Evolutionary conservation across 805 yeast species (phyloP), one percentile per base, ranked within the genome.

Genomic region (Blastobotrys mokoenaii): DNA sequence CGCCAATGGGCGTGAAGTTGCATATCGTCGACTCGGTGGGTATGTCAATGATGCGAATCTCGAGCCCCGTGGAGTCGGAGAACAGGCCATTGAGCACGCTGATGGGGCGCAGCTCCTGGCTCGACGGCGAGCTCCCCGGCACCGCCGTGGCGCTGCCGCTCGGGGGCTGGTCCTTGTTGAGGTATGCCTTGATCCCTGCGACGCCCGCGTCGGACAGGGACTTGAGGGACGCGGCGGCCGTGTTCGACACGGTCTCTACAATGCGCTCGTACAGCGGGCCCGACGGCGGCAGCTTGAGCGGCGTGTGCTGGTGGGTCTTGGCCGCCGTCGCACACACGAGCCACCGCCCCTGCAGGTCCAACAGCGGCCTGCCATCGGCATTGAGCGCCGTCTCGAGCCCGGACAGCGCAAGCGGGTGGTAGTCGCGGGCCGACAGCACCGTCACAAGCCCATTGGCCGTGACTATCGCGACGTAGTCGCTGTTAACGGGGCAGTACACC

Each of bases 1-100:
- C 85, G 16, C 74, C 77, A 0, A 82, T 78, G 0, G 85, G 77
- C 36, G 72, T 69, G 58, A 82, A 79, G 8, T 69, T 52, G 18
- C 67, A 64, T 16, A 70, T 47, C 2, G 66, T 63, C 46, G 61
- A 59, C 40, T 64, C 69, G 27, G 69, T 65, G 2, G 59, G 46
- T 27, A 81, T 59, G 52, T 80, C 82, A 18, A 78, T 49, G 18
- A 79, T 53, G 15, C 73, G 65, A 14, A 32, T 31, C 15, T 12
- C 29, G 15, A 17, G n/a, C 20, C 22, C 31, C 15, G 15, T 12
- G 11, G n/a, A 16, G 17, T 20, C 34, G 15, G 14, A 14, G 33
- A 40, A 40, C 18, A 40, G 16, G 38, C 41, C 17, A 17, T 35
- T 30, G 9, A 40, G 3, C 15, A 27, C 17, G 18, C 22, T 27